These are phyloP conservation scores for Monotropa hypopitys DNA, from an alignment of 179 eudicot species.

Conservation along the genomic window DNA sequence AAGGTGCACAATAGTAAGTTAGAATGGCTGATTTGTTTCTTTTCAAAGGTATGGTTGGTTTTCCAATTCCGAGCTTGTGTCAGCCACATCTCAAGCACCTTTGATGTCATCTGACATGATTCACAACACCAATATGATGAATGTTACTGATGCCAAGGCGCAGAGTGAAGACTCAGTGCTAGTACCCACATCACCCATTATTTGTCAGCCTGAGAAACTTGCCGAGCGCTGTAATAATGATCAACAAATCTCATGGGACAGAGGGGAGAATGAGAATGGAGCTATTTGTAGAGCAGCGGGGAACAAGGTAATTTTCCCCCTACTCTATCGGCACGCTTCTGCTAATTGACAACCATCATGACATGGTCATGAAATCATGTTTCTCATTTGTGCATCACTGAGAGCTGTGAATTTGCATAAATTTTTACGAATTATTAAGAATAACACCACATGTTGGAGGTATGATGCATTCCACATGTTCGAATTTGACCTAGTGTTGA, in stretches of 20 bases:
- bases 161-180: conserved; percentile 15
- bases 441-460: too few relatives aligned
- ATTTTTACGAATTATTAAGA: neutral
- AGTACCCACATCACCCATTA: conserved; percentile 10
- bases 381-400: neutral
- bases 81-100: conserved; percentile 25
- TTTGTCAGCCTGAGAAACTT: conserved; percentile 19
- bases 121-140: conserved; percentile 10
- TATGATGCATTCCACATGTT: neutral
- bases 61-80: conserved; percentile 28
- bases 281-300: conserved; percentile 19
- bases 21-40: conserved; percentile 7
- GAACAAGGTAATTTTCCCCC: conserved; percentile 24
- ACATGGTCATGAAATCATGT: neutral
- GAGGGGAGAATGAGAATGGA: conserved; percentile 20
- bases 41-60: conserved; percentile 84
- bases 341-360: neutral
- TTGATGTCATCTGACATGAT: conserved; percentile 14
- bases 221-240: conserved; percentile 13
- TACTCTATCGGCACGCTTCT: neutral
- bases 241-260: conserved; percentile 21
- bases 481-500: neutral
- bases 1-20: neutral
- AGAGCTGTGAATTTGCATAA: neutral
- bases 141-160: conserved; percentile 12